Conservation (phyloP, 2,329 filamentous ascomycete species). For the Sphaerulina vaccinii region DNA sequence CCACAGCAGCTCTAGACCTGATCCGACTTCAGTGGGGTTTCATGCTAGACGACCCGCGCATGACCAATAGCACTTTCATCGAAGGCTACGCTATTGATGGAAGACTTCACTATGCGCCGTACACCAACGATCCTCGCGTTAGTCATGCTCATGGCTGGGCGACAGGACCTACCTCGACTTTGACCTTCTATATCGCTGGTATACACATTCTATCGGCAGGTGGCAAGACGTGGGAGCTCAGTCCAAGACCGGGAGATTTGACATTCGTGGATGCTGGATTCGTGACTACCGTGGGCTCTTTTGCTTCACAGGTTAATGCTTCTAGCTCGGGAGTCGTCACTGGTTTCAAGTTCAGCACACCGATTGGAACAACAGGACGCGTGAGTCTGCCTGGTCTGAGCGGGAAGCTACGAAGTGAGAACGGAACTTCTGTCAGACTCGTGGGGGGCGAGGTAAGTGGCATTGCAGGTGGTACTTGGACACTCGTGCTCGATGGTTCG, state of each 20-base stretch:
- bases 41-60: conserved; percentile 55
- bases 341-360: conserved; percentile 32
- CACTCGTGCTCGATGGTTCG: conserved; percentile 18
- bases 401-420: conserved; percentile 44
- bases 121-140: conserved; percentile 49
- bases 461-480: conserved; percentile 33
- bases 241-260: conserved; percentile 48
- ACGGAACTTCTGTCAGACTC: conserved; percentile 27
- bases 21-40: conserved; percentile 53
- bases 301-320: conserved; percentile 37
- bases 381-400: conserved; percentile 38
- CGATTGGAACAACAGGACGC: conserved; percentile 34
- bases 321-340: conserved; percentile 20
- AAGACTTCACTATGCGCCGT: conserved; percentile 50
- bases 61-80: conserved; percentile 55
- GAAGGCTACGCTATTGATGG: conserved; percentile 52
- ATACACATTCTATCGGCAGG: conserved; percentile 42
- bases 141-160: conserved; percentile 54
- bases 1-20: conserved; percentile 43
- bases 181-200: conserved; percentile 49
- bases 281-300: conserved; percentile 46
- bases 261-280: conserved; percentile 48
- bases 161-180: conserved; percentile 48
- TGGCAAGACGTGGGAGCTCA: conserved; percentile 46
- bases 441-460: conserved; percentile 28